A percentile compares a stretch with the other conserved stretches of the same genome.
These are phyloP conservation scores for Sonneratia alba DNA, from an alignment of 345 rosid species.

Conservation along the genomic window DNA sequence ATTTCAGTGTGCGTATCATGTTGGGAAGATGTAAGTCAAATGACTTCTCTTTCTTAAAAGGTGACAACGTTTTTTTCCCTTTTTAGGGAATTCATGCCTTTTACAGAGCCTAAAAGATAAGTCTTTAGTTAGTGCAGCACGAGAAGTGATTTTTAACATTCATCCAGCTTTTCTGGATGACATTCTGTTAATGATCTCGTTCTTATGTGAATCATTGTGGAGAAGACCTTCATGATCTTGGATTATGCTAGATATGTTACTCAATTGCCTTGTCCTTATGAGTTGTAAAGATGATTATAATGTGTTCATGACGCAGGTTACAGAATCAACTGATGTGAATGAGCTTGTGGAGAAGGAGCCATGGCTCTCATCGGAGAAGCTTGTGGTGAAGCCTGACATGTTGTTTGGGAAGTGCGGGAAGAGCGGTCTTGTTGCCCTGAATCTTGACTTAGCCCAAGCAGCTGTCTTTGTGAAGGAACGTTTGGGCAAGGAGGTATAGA, in stretches of 20 bases:
- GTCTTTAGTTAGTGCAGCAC: background rate
- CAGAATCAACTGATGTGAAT: constrained; percentile 61
- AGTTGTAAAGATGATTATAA: background rate
- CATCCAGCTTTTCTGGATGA: background rate
- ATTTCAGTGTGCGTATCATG: too few relatives aligned
- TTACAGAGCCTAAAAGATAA: too few relatives aligned
- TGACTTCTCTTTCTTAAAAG: too few relatives aligned
- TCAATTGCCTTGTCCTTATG: background rate
- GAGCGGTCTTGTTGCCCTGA: constrained; percentile 84
- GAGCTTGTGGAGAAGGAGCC: constrained; percentile 70
- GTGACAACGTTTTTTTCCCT: too few relatives aligned
- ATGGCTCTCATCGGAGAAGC: constrained; percentile 77
- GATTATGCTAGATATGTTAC: background rate
- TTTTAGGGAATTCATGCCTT: too few relatives aligned
- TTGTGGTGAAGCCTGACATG: constrained; percentile 98
- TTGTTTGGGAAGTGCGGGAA: constrained; percentile 93
- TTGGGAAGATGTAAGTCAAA: too few relatives aligned
- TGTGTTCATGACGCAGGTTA: constrained; percentile 35
- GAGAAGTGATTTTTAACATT: background rate
- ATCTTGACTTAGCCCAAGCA: constrained; percentile 67
- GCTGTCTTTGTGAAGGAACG: constrained; percentile 67
- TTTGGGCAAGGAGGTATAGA: constrained; percentile 67
- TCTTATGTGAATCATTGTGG: background rate
- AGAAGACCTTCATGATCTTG: background rate
- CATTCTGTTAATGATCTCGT: background rate